These are phyloP conservation scores for Aspergillus japonicus DNA, from an alignment of 2,329 filamentous ascomycete species.

Conservation along the genomic window DNA sequence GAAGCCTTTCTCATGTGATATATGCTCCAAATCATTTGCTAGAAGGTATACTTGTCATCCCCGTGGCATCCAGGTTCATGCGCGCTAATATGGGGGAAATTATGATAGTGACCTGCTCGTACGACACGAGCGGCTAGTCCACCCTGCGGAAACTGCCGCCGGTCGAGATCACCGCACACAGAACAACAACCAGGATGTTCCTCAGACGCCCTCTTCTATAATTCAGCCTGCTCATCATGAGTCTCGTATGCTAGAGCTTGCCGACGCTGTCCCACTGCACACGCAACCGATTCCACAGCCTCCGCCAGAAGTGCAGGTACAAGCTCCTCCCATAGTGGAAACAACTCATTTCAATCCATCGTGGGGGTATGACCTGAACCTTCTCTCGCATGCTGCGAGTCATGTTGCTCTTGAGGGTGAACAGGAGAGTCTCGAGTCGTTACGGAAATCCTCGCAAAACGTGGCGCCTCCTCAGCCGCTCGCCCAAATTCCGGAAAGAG, in stretches of 20 bases:
- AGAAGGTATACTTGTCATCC: constrained; percentile 37
- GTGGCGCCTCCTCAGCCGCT: constrained; percentile 39
- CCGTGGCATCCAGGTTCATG: constrained; percentile 8
- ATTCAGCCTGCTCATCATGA: constrained; percentile 41
- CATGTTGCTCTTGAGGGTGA: constrained; percentile 50
- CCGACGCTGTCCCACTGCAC: constrained; percentile 45
- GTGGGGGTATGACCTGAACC: constrained; percentile 52
- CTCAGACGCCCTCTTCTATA: constrained; percentile 38
- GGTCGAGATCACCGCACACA: constrained; percentile 40
- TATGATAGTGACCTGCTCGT: constrained; percentile 47
- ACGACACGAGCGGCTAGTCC: constrained; percentile 51
- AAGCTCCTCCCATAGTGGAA: constrained; percentile 42
- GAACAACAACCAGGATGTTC: constrained; percentile 31
- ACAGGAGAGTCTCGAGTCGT: constrained; percentile 40
- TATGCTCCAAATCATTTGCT: constrained; percentile 50
- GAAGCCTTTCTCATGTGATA: constrained; percentile 51
- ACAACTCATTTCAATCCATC: constrained; percentile 50
- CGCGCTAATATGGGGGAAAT: constrained; percentile 25
- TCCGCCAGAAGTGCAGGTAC: constrained; percentile 39
- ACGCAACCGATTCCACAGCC: constrained; percentile 33
- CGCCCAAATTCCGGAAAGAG: constrained; percentile 34
- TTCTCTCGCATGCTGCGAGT: constrained; percentile 50
- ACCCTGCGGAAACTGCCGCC: constrained; percentile 44
- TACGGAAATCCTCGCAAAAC: constrained; percentile 36
- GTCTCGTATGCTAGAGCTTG: constrained; percentile 47